Conservation (phyloP, 306 rosid species). For the Malus orientalis region DNA sequence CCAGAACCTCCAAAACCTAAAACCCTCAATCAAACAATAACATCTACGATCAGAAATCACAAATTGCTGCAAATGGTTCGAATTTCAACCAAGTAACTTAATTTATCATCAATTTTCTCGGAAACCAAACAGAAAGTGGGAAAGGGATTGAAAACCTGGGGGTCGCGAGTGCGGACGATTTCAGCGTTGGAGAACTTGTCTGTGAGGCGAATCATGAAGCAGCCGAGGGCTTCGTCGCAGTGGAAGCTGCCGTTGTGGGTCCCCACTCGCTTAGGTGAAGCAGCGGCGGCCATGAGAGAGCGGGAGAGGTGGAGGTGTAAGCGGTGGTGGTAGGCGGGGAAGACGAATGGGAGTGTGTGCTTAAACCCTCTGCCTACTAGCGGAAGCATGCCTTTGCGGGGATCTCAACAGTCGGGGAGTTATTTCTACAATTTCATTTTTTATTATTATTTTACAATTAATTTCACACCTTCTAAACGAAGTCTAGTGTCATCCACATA, state of each 20-base stretch:
- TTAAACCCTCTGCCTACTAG: conserved; percentile 5
- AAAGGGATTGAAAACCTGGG: conserved; percentile 37
- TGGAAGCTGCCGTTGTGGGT: conserved; percentile 97
- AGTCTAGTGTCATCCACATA: too few species aligned
- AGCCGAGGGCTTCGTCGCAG: conserved; percentile 98
- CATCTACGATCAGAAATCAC: neutral
- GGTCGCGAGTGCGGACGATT: conserved; percentile 78
- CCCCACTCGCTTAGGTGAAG: conserved; percentile 60
- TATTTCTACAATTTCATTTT: neutral
- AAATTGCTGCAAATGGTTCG: neutral
- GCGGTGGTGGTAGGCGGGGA: neutral
- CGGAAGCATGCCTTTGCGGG: conserved; percentile 19
- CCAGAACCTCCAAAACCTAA: conserved; percentile 80
- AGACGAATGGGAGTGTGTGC: neutral
- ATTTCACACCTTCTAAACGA: neutral
- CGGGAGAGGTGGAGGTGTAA: neutral
- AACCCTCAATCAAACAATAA: conserved; percentile 5
- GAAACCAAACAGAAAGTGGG: neutral
- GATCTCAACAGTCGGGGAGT: neutral
- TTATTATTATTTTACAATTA: neutral
- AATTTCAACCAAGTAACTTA: neutral
- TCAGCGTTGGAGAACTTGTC: conserved; percentile 60
- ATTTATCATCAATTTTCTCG: neutral
- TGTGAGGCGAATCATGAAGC: conserved; percentile 97
- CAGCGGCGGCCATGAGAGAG: conserved; percentile 5